Evolutionary conservation across 2,329 filamentous ascomycete species (phyloP), one percentile per base, ranked within the genome.

Genomic region (Polytolypa hystricis): DNA sequence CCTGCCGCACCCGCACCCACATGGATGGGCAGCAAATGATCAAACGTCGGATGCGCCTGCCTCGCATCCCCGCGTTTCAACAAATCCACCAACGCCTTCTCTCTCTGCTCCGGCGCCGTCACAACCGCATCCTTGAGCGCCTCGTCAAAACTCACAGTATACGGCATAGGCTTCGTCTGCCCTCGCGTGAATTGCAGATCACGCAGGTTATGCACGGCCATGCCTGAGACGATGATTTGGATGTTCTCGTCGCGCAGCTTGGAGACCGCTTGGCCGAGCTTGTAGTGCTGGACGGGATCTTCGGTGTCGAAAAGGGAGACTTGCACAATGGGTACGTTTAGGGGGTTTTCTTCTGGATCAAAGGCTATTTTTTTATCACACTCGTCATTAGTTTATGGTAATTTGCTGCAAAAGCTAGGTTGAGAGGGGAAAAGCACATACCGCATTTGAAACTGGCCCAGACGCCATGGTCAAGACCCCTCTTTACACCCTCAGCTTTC

Each of bases 401-500:
- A n/a, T 16, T 7, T 7, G n/a, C n/a, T n/a, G n/a, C n/a, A n/a
- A n/a, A n/a, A n/a, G n/a, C n/a, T n/a, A n/a, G n/a, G n/a, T n/a
- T n/a, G n/a, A n/a, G n/a, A n/a, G n/a, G n/a, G 4, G n/a, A 23
- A 11, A 10, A 33, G 5, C 25, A 57, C 62, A 21, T 55, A 68
- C 64, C 62, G 43, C 58, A 64, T 43, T 69, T 70, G 54, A 85
- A 84, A 8, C 74, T 73, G 1, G 73, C 77, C 68, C 79, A 86
- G 16, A 85, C 79, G 14, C 82, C 82, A 51, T 86, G 82, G 49
- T 86, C 81, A 1, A 84, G 64, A 0, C 81, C 81, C 27, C 81
- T 65, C 30, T 72, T 68, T 0, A 77, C 70, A 2, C 70, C 70
- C 42, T 73, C 61, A 1, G 73, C 70, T 36, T 71, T 62, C 45